Evolutionary conservation across 768 basidiomycete species (phyloP), one percentile per base, ranked within the genome.

Genomic region (Gloeophyllum trabeum): DNA sequence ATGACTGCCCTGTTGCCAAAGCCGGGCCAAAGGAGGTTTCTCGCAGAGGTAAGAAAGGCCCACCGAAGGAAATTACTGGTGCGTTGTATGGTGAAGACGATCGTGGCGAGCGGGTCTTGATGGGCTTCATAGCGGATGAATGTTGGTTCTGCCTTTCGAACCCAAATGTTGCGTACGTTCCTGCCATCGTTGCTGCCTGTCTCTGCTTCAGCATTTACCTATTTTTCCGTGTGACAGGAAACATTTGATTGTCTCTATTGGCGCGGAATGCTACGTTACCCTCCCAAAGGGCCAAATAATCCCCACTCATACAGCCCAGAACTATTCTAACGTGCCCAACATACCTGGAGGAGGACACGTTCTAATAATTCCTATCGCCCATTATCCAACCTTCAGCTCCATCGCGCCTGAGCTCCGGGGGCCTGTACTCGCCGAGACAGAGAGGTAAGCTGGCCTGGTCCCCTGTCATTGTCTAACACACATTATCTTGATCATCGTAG

Each of bases 61-160:
- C 73, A 23, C 73, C 66, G 32, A 92, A 77, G 61, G 89, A 91
- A 56, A 88, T 93, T 42, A 75, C 69, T 44, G 84, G 88, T 90
- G 54, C 52, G 83, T 66, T 4, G 35, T 12, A 16, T 13, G 20
- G 7, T n/a, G 25, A 3, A 19, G 20, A 24, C n/a, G 5, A n/a
- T 23, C 5, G 6, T 23, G 18, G 6, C 10, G 26, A 26, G 37
- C 25, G 24, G 25, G 23, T 14, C 34, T 14, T 35, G 16, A 7
- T 23, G 12, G 22, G 26, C 43, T 44, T 21, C 48, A 37, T 54
- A 89, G 88, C 90, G 50, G 86, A 86, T 43, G 87, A 92, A 58
- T 97, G 94, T 61, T 98, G 94, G 94, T 98, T 99, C 65, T 99
- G 96, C 59, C 61, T 99, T 41, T 93, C 90, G 32, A 97, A 97